phyloP scores from a whole-genome alignment of 2,329 filamentous ascomycete species.

The Penicillium glabrum region DNA sequence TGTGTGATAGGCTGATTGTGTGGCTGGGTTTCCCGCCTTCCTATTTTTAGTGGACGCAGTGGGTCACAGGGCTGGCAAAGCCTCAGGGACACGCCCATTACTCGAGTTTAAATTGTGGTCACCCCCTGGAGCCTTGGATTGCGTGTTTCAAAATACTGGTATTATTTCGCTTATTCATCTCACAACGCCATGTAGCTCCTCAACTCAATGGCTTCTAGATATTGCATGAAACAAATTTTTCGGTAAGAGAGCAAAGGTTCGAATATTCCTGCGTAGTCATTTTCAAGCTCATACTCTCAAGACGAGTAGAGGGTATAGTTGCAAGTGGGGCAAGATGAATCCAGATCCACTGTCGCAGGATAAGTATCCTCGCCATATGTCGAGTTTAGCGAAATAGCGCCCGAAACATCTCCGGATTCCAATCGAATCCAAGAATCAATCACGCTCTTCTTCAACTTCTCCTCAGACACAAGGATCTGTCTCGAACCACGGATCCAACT shows the following conservation, averaged over 20 bases:
- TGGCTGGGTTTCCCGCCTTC: neutral
- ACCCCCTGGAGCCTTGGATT: too few relatives aligned
- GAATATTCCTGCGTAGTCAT: too few relatives aligned
- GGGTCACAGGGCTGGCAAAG: neutral
- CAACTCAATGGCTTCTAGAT: too few relatives aligned
- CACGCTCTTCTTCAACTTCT: constrained; percentile 40
- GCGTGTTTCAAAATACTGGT: too few relatives aligned
- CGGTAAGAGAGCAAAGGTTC: too few relatives aligned
- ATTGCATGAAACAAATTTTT: too few relatives aligned
- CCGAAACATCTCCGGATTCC: constrained; percentile 55
- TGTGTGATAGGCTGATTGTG: neutral
- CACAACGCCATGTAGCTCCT: too few relatives aligned
- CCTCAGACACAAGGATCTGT: constrained; percentile 53
- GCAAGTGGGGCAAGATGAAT: neutral
- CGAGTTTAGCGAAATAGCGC: constrained; percentile 55
- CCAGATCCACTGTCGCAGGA: neutral
- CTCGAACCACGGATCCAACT: constrained; percentile 62
- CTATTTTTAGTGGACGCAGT: neutral
- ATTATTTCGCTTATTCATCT: too few relatives aligned
- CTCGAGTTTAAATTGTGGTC: neutral
- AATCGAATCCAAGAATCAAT: constrained; percentile 63
- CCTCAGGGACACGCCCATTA: neutral
- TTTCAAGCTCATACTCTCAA: too few relatives aligned
- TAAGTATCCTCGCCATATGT: constrained; percentile 56
- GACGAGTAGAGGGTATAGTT: neutral